Evolutionary conservation across 306 rosid species (phyloP), one percentile per base, ranked within the genome.

Genomic region (Morella rubra): DNA sequence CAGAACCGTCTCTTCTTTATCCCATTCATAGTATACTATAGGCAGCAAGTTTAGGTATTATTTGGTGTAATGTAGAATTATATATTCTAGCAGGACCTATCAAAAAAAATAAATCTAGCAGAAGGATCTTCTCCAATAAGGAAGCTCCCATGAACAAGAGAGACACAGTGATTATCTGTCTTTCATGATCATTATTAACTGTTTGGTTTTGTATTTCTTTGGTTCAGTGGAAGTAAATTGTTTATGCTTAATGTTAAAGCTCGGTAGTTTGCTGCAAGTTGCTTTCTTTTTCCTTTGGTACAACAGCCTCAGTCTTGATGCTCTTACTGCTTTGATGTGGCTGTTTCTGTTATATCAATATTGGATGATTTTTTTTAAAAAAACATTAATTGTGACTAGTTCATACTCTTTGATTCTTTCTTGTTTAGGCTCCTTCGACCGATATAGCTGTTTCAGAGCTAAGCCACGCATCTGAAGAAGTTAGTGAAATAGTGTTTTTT

Each of bases 401-500:
- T 62, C 47, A 7, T 76, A 22, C 76, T 55, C 40, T 68, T 73
- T 82, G 61, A 68, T 18, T 53, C 16, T 68, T 65, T 73, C 52
- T 68, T 73, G 42, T 75, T 47, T 67, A 95, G 98, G 97, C 98
- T 86, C 93, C 98, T 77, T 90, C 98, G 80, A 90, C 92, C 44
- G 96, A 92, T 65, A 81, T 95, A 80, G 97, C 97, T 84, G 90
- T 90, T 83, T 82, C 92, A 75, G 98, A 95, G 89, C 83, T 95
- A 80, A 78, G 88, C 64, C 95, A 82, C 73, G 95, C 98, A 19
- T 92, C 96, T 73, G 93, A 91, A 1, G 98, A 92, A 95, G 97
- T 92, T 79, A 92, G 97, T 83, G 96, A 90, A 83, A 92, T 95
- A 83, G 97, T 95, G 80, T 95, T 92, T 84, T 95, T 95, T 90